Base-by-base conservation (phyloP, 768 basidiomycete genomes). In the Leucosporidium yakuticum region DNA sequence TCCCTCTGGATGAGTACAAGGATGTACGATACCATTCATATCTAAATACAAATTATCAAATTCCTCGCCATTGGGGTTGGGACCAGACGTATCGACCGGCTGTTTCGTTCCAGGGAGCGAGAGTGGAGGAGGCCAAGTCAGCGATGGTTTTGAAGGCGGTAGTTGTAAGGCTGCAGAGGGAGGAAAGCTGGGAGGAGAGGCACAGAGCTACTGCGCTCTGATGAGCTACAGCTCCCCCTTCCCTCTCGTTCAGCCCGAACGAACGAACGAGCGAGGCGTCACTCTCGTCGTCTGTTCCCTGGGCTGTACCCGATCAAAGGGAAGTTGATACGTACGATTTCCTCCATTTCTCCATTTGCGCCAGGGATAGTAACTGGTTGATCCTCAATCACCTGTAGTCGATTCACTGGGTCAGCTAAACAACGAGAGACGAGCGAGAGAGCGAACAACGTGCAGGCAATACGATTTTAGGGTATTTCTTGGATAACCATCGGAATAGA, bases 21-120 rank as follows among this genome's bases (percentile, higher is more conserved):
- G 96, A 79, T 99, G 96, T 17, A 99, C 96, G 78, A 98, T 98
- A 73, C 91, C 96, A 78, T 99, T 99, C 96, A 99, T 98, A 78
- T 99, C 95, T 53, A 99, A 83, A 79, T 99, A 99, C 56, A 99
- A 82, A 78, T 91, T 92, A 81, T 99, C 96, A 73, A 94, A 91
- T 81, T 99, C 96, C 66, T 83, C 82, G 31, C 88, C 91, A 78
- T 99, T 99, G n/a, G 96, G 96, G 79, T 99, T 99, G 39, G 89
- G 83, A 48, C 81, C 77, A 36, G 85, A 80, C 70, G 89, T 91
- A 78, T 92, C 88, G 55, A 95, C 80, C 15, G 92, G 93, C 71
- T 73, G 62, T 7, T 27, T 2, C 1, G 14, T 12, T 44, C 34
- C 5, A 15, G 39, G 39, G 17, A n/a, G n/a, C n/a, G 39, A 44